phyloP scores from a whole-genome alignment of 2,329 filamentous ascomycete species.

The Phoma herbarum region DNA sequence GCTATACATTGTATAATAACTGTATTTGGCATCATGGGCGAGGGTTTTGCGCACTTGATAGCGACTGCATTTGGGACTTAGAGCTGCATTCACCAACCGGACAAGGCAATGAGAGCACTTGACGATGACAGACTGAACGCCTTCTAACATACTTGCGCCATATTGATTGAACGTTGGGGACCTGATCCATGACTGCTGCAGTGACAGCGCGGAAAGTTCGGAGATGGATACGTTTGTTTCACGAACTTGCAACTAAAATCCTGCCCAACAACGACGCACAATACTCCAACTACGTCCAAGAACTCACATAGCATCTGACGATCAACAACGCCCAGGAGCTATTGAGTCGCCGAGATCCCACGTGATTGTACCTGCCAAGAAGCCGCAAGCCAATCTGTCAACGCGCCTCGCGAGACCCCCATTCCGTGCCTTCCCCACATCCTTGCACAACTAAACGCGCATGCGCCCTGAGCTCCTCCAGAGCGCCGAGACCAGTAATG shows the following conservation, averaged over 20 bases:
- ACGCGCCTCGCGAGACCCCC: constrained; percentile 2
- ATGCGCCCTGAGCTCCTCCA: constrained; percentile 43
- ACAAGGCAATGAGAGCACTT: constrained; percentile 20
- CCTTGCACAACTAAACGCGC: constrained; percentile 35
- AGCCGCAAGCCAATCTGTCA: constrained; percentile 5
- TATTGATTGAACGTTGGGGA: background rate
- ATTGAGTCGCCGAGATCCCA: background rate
- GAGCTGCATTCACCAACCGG: constrained; percentile 16
- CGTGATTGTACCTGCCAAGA: constrained; percentile 21
- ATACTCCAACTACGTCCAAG: background rate
- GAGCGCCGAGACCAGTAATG: constrained; percentile 40
- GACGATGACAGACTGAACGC: background rate
- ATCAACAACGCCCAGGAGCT: background rate
- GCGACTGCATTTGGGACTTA: constrained; percentile 21
- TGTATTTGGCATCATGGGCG: constrained; percentile 22
- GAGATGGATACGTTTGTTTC: constrained; percentile 16
- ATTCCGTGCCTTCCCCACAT: constrained; percentile 16
- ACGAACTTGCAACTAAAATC: background rate
- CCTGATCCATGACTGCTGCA: constrained; percentile 5
- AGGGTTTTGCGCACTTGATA: constrained; percentile 22
- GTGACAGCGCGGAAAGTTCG: constrained; percentile 7
- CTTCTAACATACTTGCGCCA: background rate
- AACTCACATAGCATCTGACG: background rate
- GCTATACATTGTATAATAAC: constrained; percentile 19
- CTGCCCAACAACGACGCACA: constrained; percentile 2